A percentile compares a stretch with the other conserved stretches of the same genome.
phyloP scores from a whole-genome alignment of 176 grass and related monocot species.

The Aegilops longissima region DNA sequence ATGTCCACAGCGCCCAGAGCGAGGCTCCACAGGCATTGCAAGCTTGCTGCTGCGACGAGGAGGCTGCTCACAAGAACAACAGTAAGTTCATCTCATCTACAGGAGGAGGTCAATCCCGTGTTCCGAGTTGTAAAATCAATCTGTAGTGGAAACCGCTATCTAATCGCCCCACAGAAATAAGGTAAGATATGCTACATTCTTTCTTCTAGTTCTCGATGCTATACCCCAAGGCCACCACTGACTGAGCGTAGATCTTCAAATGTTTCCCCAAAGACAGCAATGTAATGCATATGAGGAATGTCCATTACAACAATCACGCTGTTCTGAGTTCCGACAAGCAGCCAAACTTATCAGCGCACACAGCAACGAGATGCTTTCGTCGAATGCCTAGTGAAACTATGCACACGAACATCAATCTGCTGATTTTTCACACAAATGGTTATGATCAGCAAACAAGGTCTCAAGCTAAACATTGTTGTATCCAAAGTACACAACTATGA shows the following conservation, averaged over 20 bases:
- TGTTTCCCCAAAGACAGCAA: neutral
- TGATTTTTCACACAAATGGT: too few species aligned
- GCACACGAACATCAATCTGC: too few species aligned
- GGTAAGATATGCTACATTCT: neutral
- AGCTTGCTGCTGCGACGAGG: slow-evolving; percentile 65
- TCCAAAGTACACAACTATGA: neutral
- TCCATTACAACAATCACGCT: neutral
- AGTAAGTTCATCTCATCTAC: slow-evolving; percentile 8
- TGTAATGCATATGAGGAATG: neutral
- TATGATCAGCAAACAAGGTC: too few species aligned
- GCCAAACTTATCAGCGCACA: neutral
- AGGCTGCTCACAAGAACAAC: slow-evolving; percentile 47
- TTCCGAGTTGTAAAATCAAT: neutral
- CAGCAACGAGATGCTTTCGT: too few species aligned
- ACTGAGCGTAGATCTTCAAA: neutral
- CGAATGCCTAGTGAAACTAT: too few species aligned
- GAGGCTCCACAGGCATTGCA: slow-evolving; percentile 88
- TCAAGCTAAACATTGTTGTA: too few species aligned
- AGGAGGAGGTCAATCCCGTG: neutral
- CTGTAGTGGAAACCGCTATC: neutral
- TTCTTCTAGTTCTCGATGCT: neutral
- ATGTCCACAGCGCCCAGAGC: slow-evolving; percentile 63
- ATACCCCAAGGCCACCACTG: neutral
- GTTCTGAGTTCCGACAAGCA: neutral
- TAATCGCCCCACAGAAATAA: neutral